These are phyloP conservation scores for Ophiostoma triangulosporum DNA, from an alignment of 2,329 filamentous ascomycete species.

Conservation along the genomic window DNA sequence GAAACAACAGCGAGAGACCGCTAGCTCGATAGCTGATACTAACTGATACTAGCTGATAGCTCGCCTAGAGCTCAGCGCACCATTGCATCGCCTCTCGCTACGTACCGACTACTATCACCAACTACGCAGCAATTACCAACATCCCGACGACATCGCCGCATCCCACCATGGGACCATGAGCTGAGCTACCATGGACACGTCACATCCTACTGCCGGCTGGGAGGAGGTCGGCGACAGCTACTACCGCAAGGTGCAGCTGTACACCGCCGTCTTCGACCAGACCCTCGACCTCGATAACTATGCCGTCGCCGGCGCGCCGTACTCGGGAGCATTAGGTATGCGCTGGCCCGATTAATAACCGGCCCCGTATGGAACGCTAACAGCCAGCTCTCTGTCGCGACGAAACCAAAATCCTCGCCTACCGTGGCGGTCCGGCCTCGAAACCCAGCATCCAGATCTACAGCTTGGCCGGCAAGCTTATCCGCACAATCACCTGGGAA, in stretches of 20 bases:
- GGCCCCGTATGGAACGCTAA: background rate
- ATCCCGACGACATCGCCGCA: background rate
- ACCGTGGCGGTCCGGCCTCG: slow-evolving; percentile 54
- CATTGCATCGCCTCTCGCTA: background rate
- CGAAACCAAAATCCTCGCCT: slow-evolving; percentile 69
- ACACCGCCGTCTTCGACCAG: slow-evolving; percentile 83
- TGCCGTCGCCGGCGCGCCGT: slow-evolving; percentile 79
- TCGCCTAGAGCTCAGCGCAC: background rate
- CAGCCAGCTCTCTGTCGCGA: slow-evolving; percentile 70
- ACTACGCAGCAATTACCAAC: background rate
- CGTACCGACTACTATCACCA: background rate
- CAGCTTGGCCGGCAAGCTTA: slow-evolving; percentile 78
- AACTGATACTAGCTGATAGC: background rate
- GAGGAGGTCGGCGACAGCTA: slow-evolving; percentile 85
- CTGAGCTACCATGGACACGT: slow-evolving; percentile 34
- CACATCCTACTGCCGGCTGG: slow-evolving; percentile 75
- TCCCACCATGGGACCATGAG: slow-evolving; percentile 9
- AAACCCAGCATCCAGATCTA: slow-evolving; percentile 90
- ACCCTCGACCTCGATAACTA: slow-evolving; percentile 94
- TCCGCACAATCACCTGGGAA: slow-evolving; percentile 82
- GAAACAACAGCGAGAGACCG: background rate
- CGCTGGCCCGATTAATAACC: background rate
- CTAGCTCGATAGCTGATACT: slow-evolving; percentile 1
- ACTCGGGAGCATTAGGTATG: slow-evolving; percentile 84
- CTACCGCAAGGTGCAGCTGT: slow-evolving; percentile 89